Evolutionary conservation across 129 eudicot species (phyloP), one percentile per base, ranked within the genome.

Genomic region (Artemisia argyi): DNA sequence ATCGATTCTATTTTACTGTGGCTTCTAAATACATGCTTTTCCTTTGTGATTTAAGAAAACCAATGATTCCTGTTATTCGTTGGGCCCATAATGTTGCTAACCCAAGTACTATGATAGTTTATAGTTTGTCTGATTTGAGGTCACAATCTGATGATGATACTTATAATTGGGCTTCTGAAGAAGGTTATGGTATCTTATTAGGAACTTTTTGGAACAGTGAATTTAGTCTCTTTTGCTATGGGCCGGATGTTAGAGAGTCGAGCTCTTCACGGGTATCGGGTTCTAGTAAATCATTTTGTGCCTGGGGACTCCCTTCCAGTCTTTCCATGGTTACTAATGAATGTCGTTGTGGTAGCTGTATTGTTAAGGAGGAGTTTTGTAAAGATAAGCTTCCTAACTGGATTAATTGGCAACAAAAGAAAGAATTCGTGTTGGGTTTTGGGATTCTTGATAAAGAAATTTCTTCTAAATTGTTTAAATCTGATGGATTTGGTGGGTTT

Each of bases 191-290:
- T 30, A 79, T 93, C 58, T 12, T 93, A 46, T 30, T 93, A 59
- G 98, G 98, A 26, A 89, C 98, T 7, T 87, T 93, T 69, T 87
- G 96, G 96, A 85, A 83, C 73, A 65, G 76, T 18, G 90, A 85
- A 28, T 89, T 85, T 79, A 72, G 80, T 71, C 80, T 93, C 16
- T 89, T 93, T 71, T 89, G 91, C 68, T 93, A 83, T 61, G 98
- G 98, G 4, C 88, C 88, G 7, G 64, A 71, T 47, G 51, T 44
- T 50, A 75, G 70, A 15, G 47, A 26, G 66, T 32, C 82, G 12
- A 46, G 20, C 48, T 55, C 77, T 67, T 80, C 87, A 8, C 32
- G 5, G 32, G 32, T 28, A 28, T 28, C 32, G 5, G 32, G 32
- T 28, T 32, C 42, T 32, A 32, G 42, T 32, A 32, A 32, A 32